phyloP scores from a whole-genome alignment of 2,329 filamentous ascomycete genomes.

The Monilinia vaccinii-corymbosi region DNA sequence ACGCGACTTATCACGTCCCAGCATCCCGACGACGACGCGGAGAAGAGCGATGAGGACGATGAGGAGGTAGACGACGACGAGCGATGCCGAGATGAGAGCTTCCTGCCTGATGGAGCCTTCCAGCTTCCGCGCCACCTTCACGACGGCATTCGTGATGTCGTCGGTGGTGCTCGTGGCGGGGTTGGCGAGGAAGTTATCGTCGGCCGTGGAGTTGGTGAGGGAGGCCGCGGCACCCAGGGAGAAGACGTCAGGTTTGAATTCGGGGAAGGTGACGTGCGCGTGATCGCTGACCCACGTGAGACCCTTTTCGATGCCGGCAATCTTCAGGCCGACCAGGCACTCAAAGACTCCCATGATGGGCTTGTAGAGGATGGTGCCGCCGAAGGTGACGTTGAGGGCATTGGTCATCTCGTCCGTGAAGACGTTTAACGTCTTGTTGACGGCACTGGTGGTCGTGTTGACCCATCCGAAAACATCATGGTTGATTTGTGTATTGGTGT shows the following conservation, averaged over 20 bases:
- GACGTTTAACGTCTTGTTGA: slow-evolving; percentile 76
- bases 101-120: slow-evolving; percentile 62
- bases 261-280: slow-evolving; percentile 72
- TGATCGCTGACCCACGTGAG: slow-evolving; percentile 91
- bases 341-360: slow-evolving; percentile 73
- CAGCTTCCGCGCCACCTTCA: slow-evolving; percentile 59
- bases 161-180: slow-evolving; percentile 66
- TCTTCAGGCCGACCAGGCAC: slow-evolving; percentile 82
- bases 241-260: slow-evolving; percentile 72
- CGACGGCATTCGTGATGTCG: slow-evolving; percentile 69
- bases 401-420: slow-evolving; percentile 72
- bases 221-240: slow-evolving; percentile 63
- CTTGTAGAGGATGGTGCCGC: slow-evolving; percentile 68
- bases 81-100: slow-evolving; percentile 65
- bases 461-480: slow-evolving; percentile 80
- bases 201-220: slow-evolving; percentile 47
- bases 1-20: slow-evolving; percentile 48
- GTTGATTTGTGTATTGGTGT: slow-evolving; percentile 67
- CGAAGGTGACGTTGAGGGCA: slow-evolving; percentile 69
- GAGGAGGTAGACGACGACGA: slow-evolving; percentile 70
- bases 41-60: slow-evolving; percentile 66
- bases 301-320: slow-evolving; percentile 74
- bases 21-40: slow-evolving; percentile 54
- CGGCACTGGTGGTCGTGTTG: slow-evolving; percentile 67
- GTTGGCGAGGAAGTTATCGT: slow-evolving; percentile 67